Evolutionary conservation across 306 rosid species (phyloP), one percentile per base, ranked within the genome.

Genomic region (Trichosanthes cucumerina): DNA sequence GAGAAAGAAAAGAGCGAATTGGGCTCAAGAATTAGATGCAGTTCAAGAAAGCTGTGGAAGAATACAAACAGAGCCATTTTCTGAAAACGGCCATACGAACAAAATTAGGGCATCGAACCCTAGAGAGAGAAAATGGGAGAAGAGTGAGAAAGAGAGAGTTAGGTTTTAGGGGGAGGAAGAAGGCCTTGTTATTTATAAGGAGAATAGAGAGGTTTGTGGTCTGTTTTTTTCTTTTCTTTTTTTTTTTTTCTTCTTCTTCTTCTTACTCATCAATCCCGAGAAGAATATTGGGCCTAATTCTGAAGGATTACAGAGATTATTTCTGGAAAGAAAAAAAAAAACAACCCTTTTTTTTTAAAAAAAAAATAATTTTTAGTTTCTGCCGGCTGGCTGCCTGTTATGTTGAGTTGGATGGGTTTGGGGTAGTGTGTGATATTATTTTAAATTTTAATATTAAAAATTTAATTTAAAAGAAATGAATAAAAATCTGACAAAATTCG

Each of bases 1-100:
- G 7, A 26, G 52, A 79, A 44, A 78, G 79, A 56, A 1, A 5
- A 0, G 47, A 38, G 56, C 18, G 11, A 75, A 62, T 66, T 12
- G 6, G 28, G 57, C 28, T 53, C 66, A 16, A 16, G 53, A 63
- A 18, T 2, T 1, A 1, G 88, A 90, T 91, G 99, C 99, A 91
- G 99, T 96, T 96, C 99, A 96, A 96, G 99, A 96, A 96, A 96
- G 99, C 99, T 96, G 99, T 96, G 99, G 99, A 96, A 96, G 88
- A 93, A 93, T 90, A 91, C 92, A 87, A 87, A 89, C 87, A 96
- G 97, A 85, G 79, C 82, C 97, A 93, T 74, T 68, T 36, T 68
- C 4, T 68, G 9, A 19, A 24, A 21, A 41, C 7, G 26, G 24
- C 56, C 90, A 86, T 76, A 64, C 52, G 77, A 53, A 13, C n/a